Conservation (phyloP, 305 asterid species). For the Lippia alba region DNA sequence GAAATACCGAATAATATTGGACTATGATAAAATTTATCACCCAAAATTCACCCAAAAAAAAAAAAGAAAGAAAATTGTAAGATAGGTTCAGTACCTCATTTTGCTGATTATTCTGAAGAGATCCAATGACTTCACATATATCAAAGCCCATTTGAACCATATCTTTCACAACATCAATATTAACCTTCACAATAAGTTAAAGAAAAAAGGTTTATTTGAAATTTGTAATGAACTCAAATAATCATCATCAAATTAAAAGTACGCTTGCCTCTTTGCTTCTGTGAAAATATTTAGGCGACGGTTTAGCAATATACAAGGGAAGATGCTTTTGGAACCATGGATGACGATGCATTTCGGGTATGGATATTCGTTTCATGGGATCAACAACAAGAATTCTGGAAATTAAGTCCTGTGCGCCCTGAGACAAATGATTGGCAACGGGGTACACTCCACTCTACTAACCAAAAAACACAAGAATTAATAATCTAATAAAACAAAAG, state of each 20-base stretch:
- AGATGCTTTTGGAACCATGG: slow-evolving; percentile 62
- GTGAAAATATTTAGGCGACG: slow-evolving; percentile 35
- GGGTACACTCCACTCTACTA: slow-evolving; percentile 59
- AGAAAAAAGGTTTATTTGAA: too few species aligned
- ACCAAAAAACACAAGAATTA: slow-evolving; percentile 10
- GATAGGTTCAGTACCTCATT: slow-evolving; percentile 51
- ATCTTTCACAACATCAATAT: slow-evolving; percentile 50
- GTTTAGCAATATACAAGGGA: slow-evolving; percentile 51
- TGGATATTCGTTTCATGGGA: slow-evolving; percentile 65
- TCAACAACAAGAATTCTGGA: slow-evolving; percentile 64
- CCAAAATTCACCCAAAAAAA: neutral
- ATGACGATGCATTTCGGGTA: slow-evolving; percentile 63
- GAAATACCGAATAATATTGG: slow-evolving; percentile 26
- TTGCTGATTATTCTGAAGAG: slow-evolving; percentile 48
- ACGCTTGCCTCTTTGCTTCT: slow-evolving; percentile 44
- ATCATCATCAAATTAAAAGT: neutral
- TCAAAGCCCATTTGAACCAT: slow-evolving; percentile 58
- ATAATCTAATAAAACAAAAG: too few species aligned
- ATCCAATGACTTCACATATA: slow-evolving; percentile 47
- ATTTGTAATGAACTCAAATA: neutral
- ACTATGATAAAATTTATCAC: neutral
- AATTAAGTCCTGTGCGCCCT: slow-evolving; percentile 58
- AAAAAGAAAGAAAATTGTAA: slow-evolving; percentile 3
- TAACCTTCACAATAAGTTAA: slow-evolving; percentile 39
- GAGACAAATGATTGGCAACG: slow-evolving; percentile 49